Evolutionary conservation across 2,329 filamentous ascomycete species (phyloP), one percentile per base, ranked within the genome.

Genomic region (Colletotrichum noveboracense): DNA sequence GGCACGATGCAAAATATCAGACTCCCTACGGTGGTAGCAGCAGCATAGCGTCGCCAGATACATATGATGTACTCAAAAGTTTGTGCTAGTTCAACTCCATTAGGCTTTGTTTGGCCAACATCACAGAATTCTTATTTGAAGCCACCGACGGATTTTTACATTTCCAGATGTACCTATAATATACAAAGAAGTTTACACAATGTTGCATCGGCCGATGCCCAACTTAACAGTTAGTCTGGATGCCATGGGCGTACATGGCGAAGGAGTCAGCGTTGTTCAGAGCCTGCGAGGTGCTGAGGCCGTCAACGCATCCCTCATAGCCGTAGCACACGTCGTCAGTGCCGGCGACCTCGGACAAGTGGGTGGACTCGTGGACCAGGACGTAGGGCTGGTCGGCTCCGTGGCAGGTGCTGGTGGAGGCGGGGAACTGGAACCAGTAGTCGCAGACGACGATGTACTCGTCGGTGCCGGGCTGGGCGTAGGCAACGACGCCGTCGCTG

Each of bases 291-390:
- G 74, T 64, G 52, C 60, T 66, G 24, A 78, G 58, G n/a, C 56
- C 43, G 32, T 67, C 61, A 36, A 78, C 58, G n/a, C 55, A 70
- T 26, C 73, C 61, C 36, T 84, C 86, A 56, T 78, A 78, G n/a
- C 76, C 76, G 67, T 78, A 78, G 43, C 73, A 76, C 36, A 77
- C 78, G n/a, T 76, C 74, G 9, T 67, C 60, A 8, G 92, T 93
- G 9, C 91, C 90, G 68, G 90, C 90, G 76, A 83, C 84, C 87
- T 80, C 88, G 83, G n/a, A 89, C 87, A 89, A 77, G 80, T 94
- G 93, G 6, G 92, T 93, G 79, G 88, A 86, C 86, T 94, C 93
- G 79, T 94, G 93, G 16, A 94, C 82, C 32, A 88, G 88, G 16
- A 92, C 94, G 16, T 89, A 93, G 5, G 90, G 90, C 84, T 93